Evolutionary conservation across 768 basidiomycete species (phyloP).

Genomic region (Pleurotus citrinopileatus): DNA sequence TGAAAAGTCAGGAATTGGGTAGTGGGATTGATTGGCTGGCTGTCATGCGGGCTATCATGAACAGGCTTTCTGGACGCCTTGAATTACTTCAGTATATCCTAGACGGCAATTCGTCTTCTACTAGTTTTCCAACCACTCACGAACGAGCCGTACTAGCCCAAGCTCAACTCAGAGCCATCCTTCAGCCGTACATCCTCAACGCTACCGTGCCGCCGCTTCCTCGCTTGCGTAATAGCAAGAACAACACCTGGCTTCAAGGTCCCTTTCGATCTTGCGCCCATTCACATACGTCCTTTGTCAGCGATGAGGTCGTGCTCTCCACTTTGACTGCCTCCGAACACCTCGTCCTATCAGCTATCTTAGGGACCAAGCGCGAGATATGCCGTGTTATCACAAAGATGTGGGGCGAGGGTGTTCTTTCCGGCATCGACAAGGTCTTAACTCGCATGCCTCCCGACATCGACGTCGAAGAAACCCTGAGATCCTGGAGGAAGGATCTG

Average conservation of each 20-base stretch:
- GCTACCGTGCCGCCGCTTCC: not conserved
- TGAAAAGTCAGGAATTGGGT: constrained; percentile 7
- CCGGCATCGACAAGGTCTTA: constrained; percentile 18
- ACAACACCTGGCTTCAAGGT: constrained; percentile 29
- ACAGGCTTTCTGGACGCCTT: constrained; percentile 31
- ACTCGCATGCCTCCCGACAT: not conserved
- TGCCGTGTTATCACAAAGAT: constrained; percentile 41
- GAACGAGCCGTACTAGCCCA: constrained; percentile 21
- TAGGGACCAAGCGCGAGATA: constrained; percentile 39
- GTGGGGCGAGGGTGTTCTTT: constrained; percentile 40
- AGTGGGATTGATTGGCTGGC: constrained; percentile 34
- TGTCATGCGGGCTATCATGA: constrained; percentile 24
- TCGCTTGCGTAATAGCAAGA: not conserved
- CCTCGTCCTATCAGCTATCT: constrained; percentile 25
- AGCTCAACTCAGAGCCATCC: constrained; percentile 26
- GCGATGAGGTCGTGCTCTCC: constrained; percentile 1
- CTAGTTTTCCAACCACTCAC: not conserved
- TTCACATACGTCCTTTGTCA: constrained; percentile 26
- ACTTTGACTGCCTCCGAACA: constrained; percentile 27
- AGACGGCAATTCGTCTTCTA: not conserved
- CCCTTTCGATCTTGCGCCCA: constrained; percentile 30
- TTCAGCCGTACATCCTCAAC: constrained; percentile 28
- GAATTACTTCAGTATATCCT: constrained; percentile 26
- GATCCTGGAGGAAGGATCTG: not conserved
- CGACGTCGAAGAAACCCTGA: not conserved